phyloP scores from a whole-genome alignment of 2,329 filamentous ascomycete genomes.

The Pyricularia sp. region DNA sequence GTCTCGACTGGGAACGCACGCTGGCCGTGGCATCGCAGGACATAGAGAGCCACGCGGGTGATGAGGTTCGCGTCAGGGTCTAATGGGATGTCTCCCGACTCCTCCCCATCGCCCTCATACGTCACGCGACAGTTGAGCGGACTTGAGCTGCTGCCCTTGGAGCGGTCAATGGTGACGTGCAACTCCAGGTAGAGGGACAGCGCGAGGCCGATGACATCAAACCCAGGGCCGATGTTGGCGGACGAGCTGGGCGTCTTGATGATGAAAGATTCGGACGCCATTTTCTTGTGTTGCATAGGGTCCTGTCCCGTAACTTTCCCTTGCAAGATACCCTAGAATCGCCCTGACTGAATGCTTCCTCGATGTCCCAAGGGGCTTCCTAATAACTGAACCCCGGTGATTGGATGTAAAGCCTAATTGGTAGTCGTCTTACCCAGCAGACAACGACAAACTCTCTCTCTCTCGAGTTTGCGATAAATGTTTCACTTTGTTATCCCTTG shows the following conservation, averaged over 20 bases:
- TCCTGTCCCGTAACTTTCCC: not conserved
- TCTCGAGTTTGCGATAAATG: not conserved
- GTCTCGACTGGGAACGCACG: slow-evolving; percentile 77
- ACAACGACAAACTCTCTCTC: not conserved
- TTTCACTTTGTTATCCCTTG: not conserved
- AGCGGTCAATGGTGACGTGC: slow-evolving; percentile 64
- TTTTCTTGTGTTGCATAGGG: slow-evolving; percentile 1
- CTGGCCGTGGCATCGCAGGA: slow-evolving; percentile 84
- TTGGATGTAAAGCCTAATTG: not conserved
- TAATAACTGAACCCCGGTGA: not conserved
- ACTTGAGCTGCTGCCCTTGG: slow-evolving; percentile 36
- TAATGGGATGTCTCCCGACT: slow-evolving; percentile 64
- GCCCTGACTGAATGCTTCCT: not conserved
- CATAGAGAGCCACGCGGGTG: slow-evolving; percentile 88
- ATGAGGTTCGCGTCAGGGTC: slow-evolving; percentile 85
- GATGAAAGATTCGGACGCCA: slow-evolving; percentile 44
- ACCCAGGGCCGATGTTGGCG: slow-evolving; percentile 94
- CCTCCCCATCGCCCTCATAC: slow-evolving; percentile 76
- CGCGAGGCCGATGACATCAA: slow-evolving; percentile 94
- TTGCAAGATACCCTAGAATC: not conserved
- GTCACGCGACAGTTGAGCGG: slow-evolving; percentile 82
- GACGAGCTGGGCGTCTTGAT: slow-evolving; percentile 88
- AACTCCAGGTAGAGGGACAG: slow-evolving; percentile 91
- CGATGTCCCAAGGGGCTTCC: not conserved
- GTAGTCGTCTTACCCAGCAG: no score